phyloP scores from a whole-genome alignment of 176 grass and related monocot species.

The Avena sativa region DNA sequence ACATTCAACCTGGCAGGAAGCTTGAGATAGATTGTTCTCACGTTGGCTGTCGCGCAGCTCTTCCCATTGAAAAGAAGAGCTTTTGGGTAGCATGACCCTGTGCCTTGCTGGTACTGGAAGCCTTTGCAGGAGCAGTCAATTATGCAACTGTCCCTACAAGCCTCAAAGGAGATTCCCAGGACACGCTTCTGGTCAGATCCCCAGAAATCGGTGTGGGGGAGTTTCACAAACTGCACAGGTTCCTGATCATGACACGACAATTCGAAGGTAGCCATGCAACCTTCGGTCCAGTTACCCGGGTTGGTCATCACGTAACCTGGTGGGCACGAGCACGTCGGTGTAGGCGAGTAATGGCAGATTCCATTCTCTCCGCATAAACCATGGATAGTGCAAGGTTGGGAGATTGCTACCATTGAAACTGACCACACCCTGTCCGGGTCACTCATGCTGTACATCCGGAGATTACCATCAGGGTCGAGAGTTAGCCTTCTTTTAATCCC shows the following conservation, averaged over 20 bases:
- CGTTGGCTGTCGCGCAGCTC: not conserved
- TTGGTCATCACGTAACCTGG: constrained; percentile 47
- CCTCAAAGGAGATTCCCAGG: not conserved
- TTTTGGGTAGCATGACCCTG: constrained; percentile 40
- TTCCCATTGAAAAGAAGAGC: constrained; percentile 46
- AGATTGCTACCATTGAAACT: constrained; percentile 54
- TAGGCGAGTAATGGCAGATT: constrained; percentile 48
- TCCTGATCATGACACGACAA: not conserved
- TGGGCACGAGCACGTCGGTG: constrained; percentile 50
- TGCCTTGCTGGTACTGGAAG: constrained; percentile 27
- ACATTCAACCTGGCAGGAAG: not conserved
- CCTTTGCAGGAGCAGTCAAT: constrained; percentile 33
- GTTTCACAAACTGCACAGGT: constrained; percentile 11
- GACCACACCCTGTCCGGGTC: constrained; percentile 43
- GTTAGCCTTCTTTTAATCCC: constrained; percentile 50
- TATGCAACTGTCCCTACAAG: constrained; percentile 9
- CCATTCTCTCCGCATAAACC: constrained; percentile 52
- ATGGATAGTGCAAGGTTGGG: constrained; percentile 56
- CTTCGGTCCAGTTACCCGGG: constrained; percentile 53
- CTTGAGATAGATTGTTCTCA: constrained; percentile 7
- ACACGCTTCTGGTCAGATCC: not conserved
- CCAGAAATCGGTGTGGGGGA: constrained; percentile 19
- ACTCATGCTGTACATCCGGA: constrained; percentile 51
- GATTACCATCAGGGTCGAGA: constrained; percentile 63
- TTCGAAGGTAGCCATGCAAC: constrained; percentile 9